Percentiles rank a stretch among this genome's conserved stretches.
Evolutionary conservation across 495 filamentous ascomycete genomes (phyloP).

Genomic region (Cercophora newfieldiana): DNA sequence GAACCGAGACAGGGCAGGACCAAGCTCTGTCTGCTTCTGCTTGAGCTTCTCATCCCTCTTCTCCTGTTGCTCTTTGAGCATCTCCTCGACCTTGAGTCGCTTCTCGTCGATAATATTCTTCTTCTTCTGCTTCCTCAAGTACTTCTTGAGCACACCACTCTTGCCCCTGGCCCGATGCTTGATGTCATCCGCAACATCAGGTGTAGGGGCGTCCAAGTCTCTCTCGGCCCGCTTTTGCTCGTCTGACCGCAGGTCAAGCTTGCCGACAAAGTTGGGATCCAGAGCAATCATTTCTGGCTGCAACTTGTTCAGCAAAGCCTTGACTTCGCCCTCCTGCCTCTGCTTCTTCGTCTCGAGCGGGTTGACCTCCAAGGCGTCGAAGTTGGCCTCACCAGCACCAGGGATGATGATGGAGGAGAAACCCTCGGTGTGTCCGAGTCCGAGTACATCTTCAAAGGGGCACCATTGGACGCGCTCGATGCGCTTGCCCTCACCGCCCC

Average conservation of each 20-base stretch:
- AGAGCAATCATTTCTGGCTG: constrained; percentile 96
- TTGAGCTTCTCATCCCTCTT: constrained; percentile 43
- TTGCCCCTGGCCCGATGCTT: constrained; percentile 80
- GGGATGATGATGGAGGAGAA: constrained; percentile 89
- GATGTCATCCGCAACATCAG: constrained; percentile 68
- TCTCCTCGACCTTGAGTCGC: constrained; percentile 58
- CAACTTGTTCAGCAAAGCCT: constrained; percentile 84
- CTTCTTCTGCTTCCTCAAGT: constrained; percentile 82
- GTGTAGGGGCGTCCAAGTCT: constrained; percentile 71
- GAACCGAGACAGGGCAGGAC: constrained; percentile 49
- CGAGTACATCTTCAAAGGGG: constrained; percentile 90
- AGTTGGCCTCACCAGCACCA: constrained; percentile 94
- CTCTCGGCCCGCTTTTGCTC: constrained; percentile 70
- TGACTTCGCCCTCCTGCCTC: constrained; percentile 90
- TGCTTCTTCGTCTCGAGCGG: constrained; percentile 96
- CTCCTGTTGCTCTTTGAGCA: constrained; percentile 45
- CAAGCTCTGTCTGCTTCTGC: constrained; percentile 46
- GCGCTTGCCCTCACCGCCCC: constrained; percentile 81
- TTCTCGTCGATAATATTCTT: constrained; percentile 93
- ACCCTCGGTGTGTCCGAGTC: constrained; percentile 78
- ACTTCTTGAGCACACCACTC: constrained; percentile 83
- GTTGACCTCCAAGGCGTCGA: constrained; percentile 88
- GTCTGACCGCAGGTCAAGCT: constrained; percentile 73
- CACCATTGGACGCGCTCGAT: constrained; percentile 88
- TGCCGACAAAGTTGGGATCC: constrained; percentile 86